phyloP scores from a whole-genome alignment of 495 filamentous ascomycete species.

The Aspergillus incahuasiensis region DNA sequence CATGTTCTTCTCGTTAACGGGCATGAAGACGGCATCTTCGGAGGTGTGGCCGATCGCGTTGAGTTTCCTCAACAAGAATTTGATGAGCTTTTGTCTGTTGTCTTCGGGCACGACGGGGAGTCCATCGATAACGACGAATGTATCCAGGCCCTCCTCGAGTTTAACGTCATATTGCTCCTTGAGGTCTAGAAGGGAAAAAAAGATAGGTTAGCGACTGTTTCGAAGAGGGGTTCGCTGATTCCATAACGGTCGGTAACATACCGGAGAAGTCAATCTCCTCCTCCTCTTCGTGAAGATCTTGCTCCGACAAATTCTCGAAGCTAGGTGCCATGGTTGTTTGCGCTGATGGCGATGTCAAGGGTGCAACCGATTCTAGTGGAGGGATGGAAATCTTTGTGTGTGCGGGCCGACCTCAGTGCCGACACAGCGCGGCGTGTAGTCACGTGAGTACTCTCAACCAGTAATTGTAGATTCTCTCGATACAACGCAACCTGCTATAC shows the following conservation, averaged over 20 bases:
- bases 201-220: slow-evolving; percentile 19
- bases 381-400: slow-evolving; percentile 13
- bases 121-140: slow-evolving; percentile 93
- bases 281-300: slow-evolving; percentile 79
- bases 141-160: slow-evolving; percentile 89
- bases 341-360: slow-evolving; percentile 25
- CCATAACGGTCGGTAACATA: slow-evolving; percentile 26
- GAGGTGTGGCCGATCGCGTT: slow-evolving; percentile 74
- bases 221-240: slow-evolving; percentile 22
- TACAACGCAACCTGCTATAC: too few relatives aligned
- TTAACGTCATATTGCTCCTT: slow-evolving; percentile 90
- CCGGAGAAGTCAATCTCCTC: slow-evolving; percentile 90
- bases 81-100: slow-evolving; percentile 82
- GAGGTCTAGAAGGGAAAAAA: slow-evolving; percentile 56
- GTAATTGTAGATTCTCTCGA: not conserved
- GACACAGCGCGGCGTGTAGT: not conserved
- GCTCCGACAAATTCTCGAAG: slow-evolving; percentile 67
- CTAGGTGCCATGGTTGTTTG: slow-evolving; percentile 62
- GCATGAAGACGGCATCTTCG: slow-evolving; percentile 91
- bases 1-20: slow-evolving; percentile 73
- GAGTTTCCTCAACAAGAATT: slow-evolving; percentile 90
- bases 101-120: slow-evolving; percentile 79
- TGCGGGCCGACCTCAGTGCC: slow-evolving; percentile 15
- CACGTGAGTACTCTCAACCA: not conserved
- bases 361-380: slow-evolving; percentile 12